Base-by-base conservation (phyloP, 352 stramenopile species). In the Elongisporangium senticosum region DNA sequence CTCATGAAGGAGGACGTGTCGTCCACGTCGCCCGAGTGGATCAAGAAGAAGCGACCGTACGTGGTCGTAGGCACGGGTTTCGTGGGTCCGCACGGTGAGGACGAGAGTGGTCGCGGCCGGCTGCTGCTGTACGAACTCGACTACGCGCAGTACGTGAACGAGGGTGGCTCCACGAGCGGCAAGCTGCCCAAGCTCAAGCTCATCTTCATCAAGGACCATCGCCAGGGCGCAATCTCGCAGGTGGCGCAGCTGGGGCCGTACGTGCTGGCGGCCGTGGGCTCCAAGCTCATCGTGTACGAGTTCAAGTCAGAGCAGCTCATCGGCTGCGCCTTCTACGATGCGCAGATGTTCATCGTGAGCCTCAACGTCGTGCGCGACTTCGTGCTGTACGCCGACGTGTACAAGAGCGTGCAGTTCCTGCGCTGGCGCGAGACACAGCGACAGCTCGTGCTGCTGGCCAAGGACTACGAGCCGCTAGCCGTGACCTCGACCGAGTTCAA, bases 231-330 rank as follows among this genome's bases (percentile, higher is more conserved):
- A 1, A 92, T 95, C 55, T 93, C 86, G 10, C 77, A 69, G 49
- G 84, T 95, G 1, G 23, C 79, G 0, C 83, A 93, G 58, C 69
- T 95, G 7, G 86, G 86, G 4, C 79, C 83, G 37, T 93, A 93
- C 55, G 84, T 95, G 26, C 61, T 95, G n/a, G 84, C 85, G 0
- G 80, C 86, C 6, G 83, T 95, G 11, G 86, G 86, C 20, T 92
- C 87, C 20, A 95, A 95, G 66, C 70, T 95, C 24, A 95, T 95
- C 51, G 82, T 93, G 67, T 93, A 95, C 64, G 82, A 93, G 56
- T 91, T 91, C 75, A 95, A 95, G 70, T 90, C 81, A 21, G 84
- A 92, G 58, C 83, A 95, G 65, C 68, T 93, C 49, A 80, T 93
- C 53, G 84, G 82, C 1, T 95, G 86, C 53, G 84, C 86, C 0